Evolutionary conservation across 2,329 filamentous ascomycete species (phyloP).

Genomic region (Aspergillus eucalypticola): DNA sequence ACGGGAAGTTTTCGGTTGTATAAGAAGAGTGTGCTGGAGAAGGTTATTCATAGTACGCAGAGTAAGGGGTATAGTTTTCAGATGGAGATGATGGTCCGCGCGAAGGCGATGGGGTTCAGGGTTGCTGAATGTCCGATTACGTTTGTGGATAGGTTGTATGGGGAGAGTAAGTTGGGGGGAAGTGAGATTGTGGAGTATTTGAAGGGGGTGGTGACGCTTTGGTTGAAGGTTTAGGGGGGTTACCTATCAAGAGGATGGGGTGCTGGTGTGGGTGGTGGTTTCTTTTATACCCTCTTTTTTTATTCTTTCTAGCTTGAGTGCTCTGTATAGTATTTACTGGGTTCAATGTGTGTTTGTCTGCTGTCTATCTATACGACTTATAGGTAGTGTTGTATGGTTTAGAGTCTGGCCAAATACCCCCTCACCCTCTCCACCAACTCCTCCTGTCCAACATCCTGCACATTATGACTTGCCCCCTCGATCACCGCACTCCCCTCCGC

Average conservation of each 20-base stretch:
- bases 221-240: slow-evolving; percentile 83
- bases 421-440: slow-evolving; percentile 39
- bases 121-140: slow-evolving; percentile 95
- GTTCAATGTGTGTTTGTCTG: background rate
- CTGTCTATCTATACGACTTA: background rate
- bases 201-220: slow-evolving; percentile 76
- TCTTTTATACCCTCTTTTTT: slow-evolving; percentile 13
- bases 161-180: slow-evolving; percentile 90
- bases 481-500: slow-evolving; percentile 50
- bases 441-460: slow-evolving; percentile 51
- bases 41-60: slow-evolving; percentile 86
- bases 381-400: background rate
- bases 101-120: slow-evolving; percentile 91
- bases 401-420: slow-evolving; percentile 34
- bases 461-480: slow-evolving; percentile 51
- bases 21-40: slow-evolving; percentile 84
- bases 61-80: slow-evolving; percentile 98
- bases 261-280: slow-evolving; percentile 6
- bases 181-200: slow-evolving; percentile 97
- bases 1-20: slow-evolving; percentile 95
- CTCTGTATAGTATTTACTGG: background rate
- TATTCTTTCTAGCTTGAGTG: background rate
- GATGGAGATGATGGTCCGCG: slow-evolving; percentile 99
- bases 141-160: slow-evolving; percentile 94
- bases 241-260: too few relatives aligned